Percentiles rank a stretch among this genome's conserved stretches.
Evolutionary conservation across 192 early-diverging fungal species (phyloP).

Genomic region (Rhizophagus prolifer): DNA sequence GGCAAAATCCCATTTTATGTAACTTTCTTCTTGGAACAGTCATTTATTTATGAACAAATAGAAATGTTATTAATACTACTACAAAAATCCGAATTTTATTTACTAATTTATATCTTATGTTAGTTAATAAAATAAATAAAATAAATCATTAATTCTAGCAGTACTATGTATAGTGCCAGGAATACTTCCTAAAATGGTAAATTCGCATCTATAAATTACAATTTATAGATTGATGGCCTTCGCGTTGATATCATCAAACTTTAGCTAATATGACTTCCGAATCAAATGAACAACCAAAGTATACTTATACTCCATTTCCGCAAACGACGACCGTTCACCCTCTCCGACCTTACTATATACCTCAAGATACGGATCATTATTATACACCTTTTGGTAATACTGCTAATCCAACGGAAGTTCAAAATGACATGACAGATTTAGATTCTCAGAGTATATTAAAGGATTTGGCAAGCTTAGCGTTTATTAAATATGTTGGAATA

Average conservation of each 20-base stretch:
- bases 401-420: not conserved
- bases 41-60: too few species aligned
- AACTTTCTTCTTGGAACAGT: too few species aligned
- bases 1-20: too few species aligned
- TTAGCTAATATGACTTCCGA: not conserved
- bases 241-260: not conserved
- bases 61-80: too few species aligned
- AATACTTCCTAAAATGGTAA: not conserved
- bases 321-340: constrained; percentile 25
- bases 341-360: constrained; percentile 27
- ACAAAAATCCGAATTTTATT: too few species aligned
- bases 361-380: constrained; percentile 18
- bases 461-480: constrained; percentile 62
- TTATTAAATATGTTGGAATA: constrained; percentile 60
- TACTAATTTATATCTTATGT: too few species aligned
- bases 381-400: constrained; percentile 27
- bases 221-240: not conserved
- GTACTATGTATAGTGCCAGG: too few species aligned
- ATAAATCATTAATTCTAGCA: too few species aligned
- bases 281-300: constrained; percentile 1
- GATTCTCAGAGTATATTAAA: constrained; percentile 51
- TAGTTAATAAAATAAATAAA: too few species aligned
- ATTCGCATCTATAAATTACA: not conserved
- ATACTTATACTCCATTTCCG: constrained; percentile 23
- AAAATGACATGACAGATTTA: not conserved